phyloP scores from a whole-genome alignment of 1,284 basidiomycete genomes.

The Rhodotorula sp. region DNA sequence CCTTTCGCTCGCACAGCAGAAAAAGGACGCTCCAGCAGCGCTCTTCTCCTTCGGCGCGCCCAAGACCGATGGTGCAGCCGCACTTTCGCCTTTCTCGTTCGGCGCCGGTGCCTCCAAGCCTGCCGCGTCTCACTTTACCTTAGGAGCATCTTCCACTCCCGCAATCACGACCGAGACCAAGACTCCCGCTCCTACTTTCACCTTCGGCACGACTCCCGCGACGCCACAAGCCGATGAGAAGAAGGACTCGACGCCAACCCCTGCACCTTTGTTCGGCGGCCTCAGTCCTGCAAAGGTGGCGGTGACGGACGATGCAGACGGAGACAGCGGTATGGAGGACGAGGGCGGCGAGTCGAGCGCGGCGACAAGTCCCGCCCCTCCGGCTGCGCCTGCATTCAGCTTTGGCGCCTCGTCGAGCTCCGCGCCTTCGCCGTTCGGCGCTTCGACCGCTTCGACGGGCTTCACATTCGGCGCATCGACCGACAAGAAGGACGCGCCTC shows the following conservation, averaged over 20 bases:
- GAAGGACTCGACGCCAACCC: slow-evolving; percentile 6
- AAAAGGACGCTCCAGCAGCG: slow-evolving; percentile 8
- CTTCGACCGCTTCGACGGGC: background rate
- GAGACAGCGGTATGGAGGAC: slow-evolving; percentile 41
- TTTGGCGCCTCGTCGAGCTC: slow-evolving; percentile 11
- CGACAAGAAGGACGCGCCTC: slow-evolving; percentile 9
- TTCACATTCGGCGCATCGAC: slow-evolving; percentile 20
- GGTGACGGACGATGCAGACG: slow-evolving; percentile 21
- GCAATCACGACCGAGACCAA: background rate
- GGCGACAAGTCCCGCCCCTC: background rate
- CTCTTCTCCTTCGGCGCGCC: slow-evolving; percentile 21
- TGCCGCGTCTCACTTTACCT: slow-evolving; percentile 2
- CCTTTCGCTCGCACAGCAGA: background rate
- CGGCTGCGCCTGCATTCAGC: slow-evolving; percentile 14
- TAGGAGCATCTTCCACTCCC: background rate
- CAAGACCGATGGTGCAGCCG: background rate
- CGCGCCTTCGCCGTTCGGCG: background rate
- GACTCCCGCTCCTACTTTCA: slow-evolving; percentile 12
- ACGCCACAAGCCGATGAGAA: slow-evolving; percentile 26
- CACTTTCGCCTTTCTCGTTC: slow-evolving; percentile 27
- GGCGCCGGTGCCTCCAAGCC: slow-evolving; percentile 9
- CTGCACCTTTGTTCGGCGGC: slow-evolving; percentile 10
- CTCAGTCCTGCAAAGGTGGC: background rate
- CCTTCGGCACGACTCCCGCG: slow-evolving; percentile 28
- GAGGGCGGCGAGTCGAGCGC: slow-evolving; percentile 12